A percentile compares a stretch with the other conserved stretches of the same genome.
Conservation (phyloP, 805 yeast genomes). For the Metschnikowia santaceciliae region DNA sequence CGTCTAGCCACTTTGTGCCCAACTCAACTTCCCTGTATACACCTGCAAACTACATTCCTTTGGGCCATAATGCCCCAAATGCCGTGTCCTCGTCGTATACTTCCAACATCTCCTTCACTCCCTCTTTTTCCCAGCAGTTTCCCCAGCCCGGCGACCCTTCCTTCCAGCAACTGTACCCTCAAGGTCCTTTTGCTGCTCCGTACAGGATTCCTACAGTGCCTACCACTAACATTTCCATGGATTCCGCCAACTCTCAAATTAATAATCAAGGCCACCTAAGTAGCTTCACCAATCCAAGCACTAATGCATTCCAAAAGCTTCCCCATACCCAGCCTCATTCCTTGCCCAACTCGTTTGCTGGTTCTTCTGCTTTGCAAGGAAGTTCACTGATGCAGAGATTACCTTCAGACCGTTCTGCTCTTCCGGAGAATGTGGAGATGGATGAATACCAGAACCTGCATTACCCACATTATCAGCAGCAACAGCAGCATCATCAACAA, state of each 20-base stretch:
- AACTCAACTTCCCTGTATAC: conserved; percentile 14
- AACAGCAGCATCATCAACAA: conserved; percentile 1
- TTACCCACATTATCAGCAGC: conserved; percentile 1
- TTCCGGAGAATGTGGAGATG: not conserved
- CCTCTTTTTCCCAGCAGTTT: conserved; percentile 21
- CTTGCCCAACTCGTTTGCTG: conserved; percentile 1
- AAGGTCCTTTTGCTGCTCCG: conserved; percentile 7
- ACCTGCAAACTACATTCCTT: conserved; percentile 30
- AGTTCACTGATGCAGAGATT: conserved; percentile 8
- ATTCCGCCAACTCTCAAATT: conserved; percentile 32
- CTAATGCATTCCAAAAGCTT: conserved; percentile 2
- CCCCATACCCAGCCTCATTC: not conserved
- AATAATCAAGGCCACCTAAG: not conserved
- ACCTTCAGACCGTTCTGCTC: conserved; percentile 2
- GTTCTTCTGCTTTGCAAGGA: not conserved
- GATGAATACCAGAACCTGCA: not conserved
- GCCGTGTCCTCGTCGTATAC: conserved; percentile 41
- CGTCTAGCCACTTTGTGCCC: conserved; percentile 1
- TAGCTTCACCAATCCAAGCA: not conserved
- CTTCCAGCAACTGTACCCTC: conserved; percentile 4
- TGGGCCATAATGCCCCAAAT: conserved; percentile 44
- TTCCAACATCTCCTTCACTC: conserved; percentile 36
- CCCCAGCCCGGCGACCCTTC: conserved; percentile 2
- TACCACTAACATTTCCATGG: conserved; percentile 52
- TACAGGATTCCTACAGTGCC: conserved; percentile 39